phyloP scores from a whole-genome alignment of 225 moss, liverwort and hornwort species.

The Sphagnum tenellum region DNA sequence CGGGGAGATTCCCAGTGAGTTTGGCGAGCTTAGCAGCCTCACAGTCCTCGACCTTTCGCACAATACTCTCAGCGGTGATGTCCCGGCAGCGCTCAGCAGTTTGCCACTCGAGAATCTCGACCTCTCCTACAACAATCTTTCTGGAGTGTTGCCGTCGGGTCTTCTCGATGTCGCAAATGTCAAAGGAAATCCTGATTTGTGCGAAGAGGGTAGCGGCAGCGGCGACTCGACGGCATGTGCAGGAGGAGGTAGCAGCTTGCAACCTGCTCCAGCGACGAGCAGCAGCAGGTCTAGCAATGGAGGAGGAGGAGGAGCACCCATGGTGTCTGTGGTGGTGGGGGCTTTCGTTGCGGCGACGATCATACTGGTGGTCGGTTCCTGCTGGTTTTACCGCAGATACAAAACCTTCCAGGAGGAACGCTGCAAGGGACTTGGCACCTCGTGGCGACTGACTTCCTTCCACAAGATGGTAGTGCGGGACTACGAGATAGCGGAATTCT shows the following conservation, averaged over 20 bases:
- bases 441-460: slow-evolving; percentile 64
- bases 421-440: neutral
- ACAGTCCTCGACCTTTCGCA: slow-evolving; percentile 49
- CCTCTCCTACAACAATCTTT: slow-evolving; percentile 74
- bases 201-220: slow-evolving; percentile 23
- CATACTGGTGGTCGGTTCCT: slow-evolving; percentile 59
- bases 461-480: slow-evolving; percentile 40
- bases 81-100: slow-evolving; percentile 29
- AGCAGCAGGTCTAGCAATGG: slow-evolving; percentile 7
- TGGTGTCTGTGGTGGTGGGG: slow-evolving; percentile 48
- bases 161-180: slow-evolving; percentile 58
- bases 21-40: slow-evolving; percentile 36
- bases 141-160: slow-evolving; percentile 55
- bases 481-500: slow-evolving; percentile 40
- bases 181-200: slow-evolving; percentile 52
- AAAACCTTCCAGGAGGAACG: slow-evolving; percentile 22
- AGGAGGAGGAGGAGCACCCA: slow-evolving; percentile 6
- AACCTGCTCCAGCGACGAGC: too few relatives aligned
- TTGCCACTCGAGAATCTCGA: slow-evolving; percentile 45
- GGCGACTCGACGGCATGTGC: slow-evolving; percentile 4
- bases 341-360: slow-evolving; percentile 50
- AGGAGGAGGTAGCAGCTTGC: too few relatives aligned
- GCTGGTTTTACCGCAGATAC: slow-evolving; percentile 63
- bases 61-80: slow-evolving; percentile 39
- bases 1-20: slow-evolving; percentile 33